Conservation (phyloP, 2,329 filamentous ascomycete species). For the Boeremia exigua region DNA sequence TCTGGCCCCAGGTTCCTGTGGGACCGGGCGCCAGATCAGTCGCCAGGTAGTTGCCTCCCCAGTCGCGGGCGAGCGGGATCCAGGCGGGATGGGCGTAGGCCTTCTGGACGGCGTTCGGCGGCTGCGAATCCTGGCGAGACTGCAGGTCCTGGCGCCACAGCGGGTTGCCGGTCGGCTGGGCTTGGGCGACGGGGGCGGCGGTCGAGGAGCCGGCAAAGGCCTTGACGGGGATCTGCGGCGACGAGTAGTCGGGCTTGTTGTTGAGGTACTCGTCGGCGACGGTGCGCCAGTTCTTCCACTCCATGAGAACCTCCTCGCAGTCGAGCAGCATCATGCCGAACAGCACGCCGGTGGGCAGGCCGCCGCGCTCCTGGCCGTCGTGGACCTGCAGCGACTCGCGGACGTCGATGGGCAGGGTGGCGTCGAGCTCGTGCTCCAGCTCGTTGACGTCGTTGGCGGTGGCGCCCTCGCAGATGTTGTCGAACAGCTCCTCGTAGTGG, state of each 20-base stretch:
- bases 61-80: conserved; percentile 96
- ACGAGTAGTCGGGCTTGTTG: conserved; percentile 58
- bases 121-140: conserved; percentile 84
- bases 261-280: conserved; percentile 90
- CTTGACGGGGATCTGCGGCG: conserved; percentile 73
- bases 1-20: conserved; percentile 89
- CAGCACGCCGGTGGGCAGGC: conserved; percentile 86
- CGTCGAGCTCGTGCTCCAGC: conserved; percentile 93
- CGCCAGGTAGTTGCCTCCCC: conserved; percentile 97
- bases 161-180: conserved; percentile 61
- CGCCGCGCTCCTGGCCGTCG: conserved; percentile 96
- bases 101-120: conserved; percentile 84
- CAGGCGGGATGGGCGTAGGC: conserved; percentile 92
- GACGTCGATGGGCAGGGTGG: conserved; percentile 89
- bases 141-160: conserved; percentile 87
- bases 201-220: conserved; percentile 74
- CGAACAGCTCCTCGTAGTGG: conserved; percentile 91
- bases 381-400: conserved; percentile 89
- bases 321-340: conserved; percentile 96
- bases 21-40: conserved; percentile 92
- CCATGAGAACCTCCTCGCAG: conserved; percentile 96
- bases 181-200: conserved; percentile 65
- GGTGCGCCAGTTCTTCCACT: conserved; percentile 94
- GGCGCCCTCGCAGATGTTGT: conserved; percentile 90
- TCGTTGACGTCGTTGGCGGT: conserved; percentile 96